These are phyloP conservation scores for Microdochium trichocladiopsis DNA, from an alignment of 2,329 filamentous ascomycete species.

Conservation along the genomic window DNA sequence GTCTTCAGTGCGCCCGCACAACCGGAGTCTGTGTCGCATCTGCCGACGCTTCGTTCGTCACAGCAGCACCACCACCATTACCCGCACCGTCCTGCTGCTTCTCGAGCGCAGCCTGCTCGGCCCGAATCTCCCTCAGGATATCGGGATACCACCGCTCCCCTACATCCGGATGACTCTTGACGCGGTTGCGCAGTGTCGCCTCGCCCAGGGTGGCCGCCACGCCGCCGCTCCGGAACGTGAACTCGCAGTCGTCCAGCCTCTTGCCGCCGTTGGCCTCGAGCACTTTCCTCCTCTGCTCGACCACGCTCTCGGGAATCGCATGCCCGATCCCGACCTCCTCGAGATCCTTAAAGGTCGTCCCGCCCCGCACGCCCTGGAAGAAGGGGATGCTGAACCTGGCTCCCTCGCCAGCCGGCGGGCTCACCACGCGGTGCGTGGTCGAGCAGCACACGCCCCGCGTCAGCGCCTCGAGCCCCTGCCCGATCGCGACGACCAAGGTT, in stretches of 20 bases:
- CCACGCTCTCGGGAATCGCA: conserved; percentile 54
- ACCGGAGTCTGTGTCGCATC: conserved; percentile 10
- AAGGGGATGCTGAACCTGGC: conserved; percentile 77
- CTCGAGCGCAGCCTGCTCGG: conserved; percentile 43
- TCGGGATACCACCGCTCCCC: conserved; percentile 75
- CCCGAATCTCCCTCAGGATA: conserved; percentile 47
- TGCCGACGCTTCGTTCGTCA: too few species aligned
- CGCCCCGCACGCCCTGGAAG: conserved; percentile 79
- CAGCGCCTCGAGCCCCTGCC: conserved; percentile 79
- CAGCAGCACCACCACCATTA: too few species aligned
- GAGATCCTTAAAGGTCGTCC: conserved; percentile 73
- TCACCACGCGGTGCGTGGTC: conserved; percentile 80
- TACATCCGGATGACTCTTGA: conserved; percentile 85
- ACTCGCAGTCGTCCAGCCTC: conserved; percentile 71
- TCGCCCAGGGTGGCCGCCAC: conserved; percentile 66
- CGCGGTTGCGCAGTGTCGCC: conserved; percentile 74
- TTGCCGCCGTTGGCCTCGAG: conserved; percentile 48
- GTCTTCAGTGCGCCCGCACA: conserved; percentile 18
- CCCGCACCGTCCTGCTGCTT: conserved; percentile 12
- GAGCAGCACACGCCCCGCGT: conserved; percentile 76
- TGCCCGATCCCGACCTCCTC: conserved; percentile 48
- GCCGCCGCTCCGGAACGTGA: conserved; percentile 69
- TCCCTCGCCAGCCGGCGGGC: conserved; percentile 60
- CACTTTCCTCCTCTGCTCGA: conserved; percentile 52
- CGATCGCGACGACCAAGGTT: conserved; percentile 81